A percentile compares a stretch with the other conserved stretches of the same genome.
Evolutionary conservation across 2,329 filamentous ascomycete genomes (phyloP).

Genomic region (Penicillium sp.): DNA sequence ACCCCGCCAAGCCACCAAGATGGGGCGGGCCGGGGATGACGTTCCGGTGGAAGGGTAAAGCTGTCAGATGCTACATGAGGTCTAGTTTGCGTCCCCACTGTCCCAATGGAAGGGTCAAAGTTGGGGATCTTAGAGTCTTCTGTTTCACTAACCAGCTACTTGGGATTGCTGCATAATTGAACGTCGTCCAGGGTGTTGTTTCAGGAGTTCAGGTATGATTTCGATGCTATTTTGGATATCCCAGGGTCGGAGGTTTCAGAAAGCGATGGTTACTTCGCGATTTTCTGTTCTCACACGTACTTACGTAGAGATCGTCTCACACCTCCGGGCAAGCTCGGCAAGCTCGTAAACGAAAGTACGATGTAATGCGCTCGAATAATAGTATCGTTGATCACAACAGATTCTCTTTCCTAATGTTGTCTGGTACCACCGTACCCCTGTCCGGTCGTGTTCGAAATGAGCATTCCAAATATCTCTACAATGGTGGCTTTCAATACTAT

Average conservation of each 20-base stretch:
- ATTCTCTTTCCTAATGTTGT: neutral
- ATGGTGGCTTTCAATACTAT: conserved; percentile 11
- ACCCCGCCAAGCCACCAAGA: conserved; percentile 2
- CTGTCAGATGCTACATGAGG: conserved; percentile 18
- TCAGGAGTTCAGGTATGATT: neutral
- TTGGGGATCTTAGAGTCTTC: conserved; percentile 18
- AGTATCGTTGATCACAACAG: conserved; percentile 13
- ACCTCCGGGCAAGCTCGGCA: too few species aligned
- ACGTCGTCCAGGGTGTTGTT: neutral
- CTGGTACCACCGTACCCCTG: neutral
- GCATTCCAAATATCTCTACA: conserved; percentile 1
- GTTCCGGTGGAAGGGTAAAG: conserved; percentile 20
- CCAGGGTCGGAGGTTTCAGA: conserved; percentile 10
- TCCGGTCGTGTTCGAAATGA: neutral
- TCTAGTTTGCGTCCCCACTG: conserved; percentile 1
- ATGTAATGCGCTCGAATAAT: conserved; percentile 1
- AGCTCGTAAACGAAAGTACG: conserved; percentile 2
- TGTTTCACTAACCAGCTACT: neutral
- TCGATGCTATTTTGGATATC: neutral
- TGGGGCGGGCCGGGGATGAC: conserved; percentile 20
- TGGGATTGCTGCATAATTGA: neutral
- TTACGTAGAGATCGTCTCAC: neutral
- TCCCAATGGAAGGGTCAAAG: conserved; percentile 18
- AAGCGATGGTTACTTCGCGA: conserved; percentile 2
- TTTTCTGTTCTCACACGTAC: neutral